Evolutionary conservation across 2,329 filamentous ascomycete genomes (phyloP), one percentile per base, ranked within the genome.

Genomic region (Fusarium burgessii): DNA sequence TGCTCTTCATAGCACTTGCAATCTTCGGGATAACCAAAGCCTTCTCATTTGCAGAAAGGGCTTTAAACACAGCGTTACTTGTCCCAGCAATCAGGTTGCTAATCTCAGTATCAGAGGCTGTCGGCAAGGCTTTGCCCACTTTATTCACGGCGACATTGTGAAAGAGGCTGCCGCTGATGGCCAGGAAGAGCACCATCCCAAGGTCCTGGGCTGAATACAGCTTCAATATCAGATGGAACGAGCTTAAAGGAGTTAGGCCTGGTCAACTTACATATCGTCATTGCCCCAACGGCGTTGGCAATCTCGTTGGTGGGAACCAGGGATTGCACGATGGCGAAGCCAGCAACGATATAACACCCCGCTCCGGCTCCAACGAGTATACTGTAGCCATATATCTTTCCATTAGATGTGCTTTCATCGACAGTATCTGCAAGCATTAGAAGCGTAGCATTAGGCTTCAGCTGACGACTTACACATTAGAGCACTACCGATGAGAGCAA

Each of bases 251-350:
- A 23, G 5, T 23, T 23, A 23, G 23, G 23, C 23, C 23, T 29
- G 27, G 27, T 29, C 29, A 29, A 29, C 36, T 49, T 35, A n/a
- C 58, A 38, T 9, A 62, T 59, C 0, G 54, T 59, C 58, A 62
- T 62, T 0, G 56, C 54, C 12, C 42, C 29, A 8, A 62, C 51
- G 5, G 58, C 54, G 5, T 62, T 43, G 5, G 58, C 12, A 14
- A 49, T 23, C 9, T 59, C 54, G 2, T n/a, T 15, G 3, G 5
- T 10, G 0, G 58, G 27, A 2, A 62, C 43, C 3, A 62, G 29
- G 9, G 54, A 59, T 23, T 62, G 59, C 9, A 62, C 10, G 4
- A 62, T 59, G 1, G 59, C 38, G 7, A 62, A 62, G 0, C 59
- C 59, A 1, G 45, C 38, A 6, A 62, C 59, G 1, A 62, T 46